Base-by-base conservation (phyloP, 2,329 filamentous ascomycete species). In the Dothideomycetes sp. region DNA sequence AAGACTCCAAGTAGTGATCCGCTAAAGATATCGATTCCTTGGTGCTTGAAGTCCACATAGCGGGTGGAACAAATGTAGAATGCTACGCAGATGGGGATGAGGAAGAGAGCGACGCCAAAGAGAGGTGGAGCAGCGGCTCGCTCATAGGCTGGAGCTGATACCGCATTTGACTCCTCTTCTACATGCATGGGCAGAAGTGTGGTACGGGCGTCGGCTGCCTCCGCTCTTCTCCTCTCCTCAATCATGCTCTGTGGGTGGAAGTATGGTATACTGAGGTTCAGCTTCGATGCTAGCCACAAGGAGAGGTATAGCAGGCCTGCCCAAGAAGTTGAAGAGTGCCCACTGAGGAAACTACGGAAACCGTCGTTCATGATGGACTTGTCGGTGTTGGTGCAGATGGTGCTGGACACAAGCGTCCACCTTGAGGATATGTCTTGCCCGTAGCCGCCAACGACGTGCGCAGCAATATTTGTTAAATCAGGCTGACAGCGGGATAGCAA, bases 21-120 rank as follows among this genome's bases (percentile, higher is more conserved):
- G 46, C 83, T 85, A 2, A 95, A 63, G 48, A 95, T 84, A 48
- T 96, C 89, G 57, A 94, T 89, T n/a, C 81, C 87, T 57, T 89
- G 84, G 59, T 96, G 89, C 30, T 84, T 78, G 64, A 81, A 93
- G 59, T 95, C 81, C 44, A 81, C 87, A 73, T 81, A 96, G 9
- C 89, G 81, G 1, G 85, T 89, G 19, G 79, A 76, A n/a, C 81
- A 72, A 46, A 95, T 82, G 63, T 87, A 94, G 46, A 87, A 73
- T 4, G 87, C 81, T 1, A 75, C 66, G 41, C 78, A 81, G 47
- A 87, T 73, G 2, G 88, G 88, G 1, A 84, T 60, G 14, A 86
- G 65, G 2, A 77, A 72, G 24, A 89, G 58, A 33, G 80, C 64
- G 10, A 94, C 69, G 2, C 91, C 77, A 54, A 86, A 89, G 5